A percentile compares a stretch with the other conserved stretches of the same genome.
These are phyloP conservation scores for Monotropa hypopitys DNA, from an alignment of 179 eudicot genomes.

Conservation along the genomic window DNA sequence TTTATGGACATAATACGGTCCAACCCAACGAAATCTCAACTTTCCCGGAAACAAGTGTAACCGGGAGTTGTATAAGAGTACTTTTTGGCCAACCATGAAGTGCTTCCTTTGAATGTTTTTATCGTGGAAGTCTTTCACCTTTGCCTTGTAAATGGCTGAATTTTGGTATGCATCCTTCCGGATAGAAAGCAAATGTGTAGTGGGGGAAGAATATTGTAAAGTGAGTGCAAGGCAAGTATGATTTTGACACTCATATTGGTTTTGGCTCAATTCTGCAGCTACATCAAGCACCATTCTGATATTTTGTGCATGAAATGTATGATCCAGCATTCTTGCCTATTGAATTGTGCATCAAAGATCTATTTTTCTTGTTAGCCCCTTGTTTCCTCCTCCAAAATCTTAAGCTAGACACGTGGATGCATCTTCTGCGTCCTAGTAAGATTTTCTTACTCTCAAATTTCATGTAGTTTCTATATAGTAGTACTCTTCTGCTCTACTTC, in stretches of 20 bases:
- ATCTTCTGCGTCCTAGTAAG: background rate
- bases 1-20: too few species aligned
- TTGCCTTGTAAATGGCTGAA: too few species aligned
- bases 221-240: background rate
- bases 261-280: background rate
- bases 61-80: too few species aligned
- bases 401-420: background rate
- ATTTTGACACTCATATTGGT: background rate
- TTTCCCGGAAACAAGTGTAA: too few species aligned
- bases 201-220: slow-evolving; percentile 1
- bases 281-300: background rate
- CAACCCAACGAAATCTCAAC: too few species aligned
- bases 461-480: background rate
- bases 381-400: background rate
- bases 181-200: background rate
- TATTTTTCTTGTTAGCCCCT: background rate
- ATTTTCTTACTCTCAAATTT: background rate
- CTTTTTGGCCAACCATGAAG: too few species aligned
- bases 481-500: background rate
- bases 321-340: background rate
- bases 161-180: too few species aligned
- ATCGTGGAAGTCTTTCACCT: too few species aligned
- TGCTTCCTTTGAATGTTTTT: too few species aligned
- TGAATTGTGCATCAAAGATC: background rate
- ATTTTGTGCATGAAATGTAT: background rate